phyloP scores from a whole-genome alignment of 345 rosid species.

The Salix purpurea region DNA sequence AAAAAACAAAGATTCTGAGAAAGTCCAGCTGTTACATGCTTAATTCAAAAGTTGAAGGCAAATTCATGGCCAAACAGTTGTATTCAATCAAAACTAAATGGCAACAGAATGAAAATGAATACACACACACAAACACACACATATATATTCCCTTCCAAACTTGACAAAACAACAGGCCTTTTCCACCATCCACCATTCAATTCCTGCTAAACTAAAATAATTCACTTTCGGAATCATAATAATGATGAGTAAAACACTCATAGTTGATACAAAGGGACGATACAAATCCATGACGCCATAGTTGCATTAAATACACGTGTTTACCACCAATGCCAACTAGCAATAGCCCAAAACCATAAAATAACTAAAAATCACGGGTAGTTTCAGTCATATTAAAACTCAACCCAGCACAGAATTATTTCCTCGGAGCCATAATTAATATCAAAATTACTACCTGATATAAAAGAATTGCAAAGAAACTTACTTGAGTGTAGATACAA shows the following conservation, averaged over 20 bases:
- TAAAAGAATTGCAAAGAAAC: background rate
- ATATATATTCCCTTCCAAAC: background rate
- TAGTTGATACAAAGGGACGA: background rate
- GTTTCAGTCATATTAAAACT: background rate
- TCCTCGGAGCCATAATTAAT: background rate
- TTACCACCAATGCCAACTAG: background rate
- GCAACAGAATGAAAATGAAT: background rate
- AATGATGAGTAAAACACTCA: background rate
- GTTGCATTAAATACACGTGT: background rate
- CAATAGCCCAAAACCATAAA: background rate
- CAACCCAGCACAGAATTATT: background rate
- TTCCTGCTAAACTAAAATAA: background rate
- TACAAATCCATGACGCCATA: background rate
- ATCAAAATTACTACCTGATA: background rate
- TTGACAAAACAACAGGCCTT: background rate
- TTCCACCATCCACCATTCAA: background rate
- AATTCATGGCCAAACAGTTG: background rate
- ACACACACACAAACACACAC: too few species aligned
- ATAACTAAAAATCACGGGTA: background rate
- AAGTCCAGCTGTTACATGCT: background rate
- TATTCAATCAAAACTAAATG: background rate
- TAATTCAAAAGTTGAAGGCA: background rate
- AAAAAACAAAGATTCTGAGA: background rate
- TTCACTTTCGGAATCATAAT: background rate
- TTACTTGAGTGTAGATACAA: slow-evolving; percentile 84